Base-by-base conservation (phyloP, 192 early-diverging fungal genomes). In the Rhizophlyctis rosea region DNA sequence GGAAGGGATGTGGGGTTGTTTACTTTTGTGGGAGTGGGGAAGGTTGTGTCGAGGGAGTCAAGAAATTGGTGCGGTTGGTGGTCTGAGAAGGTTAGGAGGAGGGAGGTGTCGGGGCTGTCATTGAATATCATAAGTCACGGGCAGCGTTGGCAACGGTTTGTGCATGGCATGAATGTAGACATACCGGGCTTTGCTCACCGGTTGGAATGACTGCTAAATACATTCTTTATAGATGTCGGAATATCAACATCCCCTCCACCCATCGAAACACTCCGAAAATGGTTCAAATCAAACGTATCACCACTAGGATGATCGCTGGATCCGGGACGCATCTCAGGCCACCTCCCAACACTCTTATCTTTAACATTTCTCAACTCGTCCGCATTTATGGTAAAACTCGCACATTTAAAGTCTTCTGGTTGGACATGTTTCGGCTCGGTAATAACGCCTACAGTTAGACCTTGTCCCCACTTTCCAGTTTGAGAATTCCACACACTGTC, bases 11-110 rank as follows among this genome's bases (percentile, higher is more conserved):
- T 44, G 39, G 9, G 18, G 39, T 13, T 18, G 7, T 7, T 44
- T 44, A 44, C 63, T 50, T 75, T 75, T 7, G 65, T 29, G 11
- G 55, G 33, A 1, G 14, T 29, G 23, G 64, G 68, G 30, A 71
- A 67, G 4, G 64, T 9, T 1, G 18, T 11, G 47, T 71, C 68
- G 1, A 75, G 27, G 16, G 36, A 21, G 11, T 56, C 30, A 21
- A 64, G 54, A 30, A 78, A 69, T 47, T 61, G 62, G 35, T 69
- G 59, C 2, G 72, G 67, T 30, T 78, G 72, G 11, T 32, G 39
- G 44, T 78, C 76, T 9, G 72, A 62, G 27, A 78, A 70, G 13
- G 48, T 63, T 4, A 69, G 49, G 18, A 69, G 14, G 50, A 28
- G 14, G 13, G 50, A 28, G 23, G 11, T 9, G 11, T 27, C 9